Evolutionary conservation across 768 basidiomycete genomes (phyloP).

Genomic region (Termitomyces sp.): DNA sequence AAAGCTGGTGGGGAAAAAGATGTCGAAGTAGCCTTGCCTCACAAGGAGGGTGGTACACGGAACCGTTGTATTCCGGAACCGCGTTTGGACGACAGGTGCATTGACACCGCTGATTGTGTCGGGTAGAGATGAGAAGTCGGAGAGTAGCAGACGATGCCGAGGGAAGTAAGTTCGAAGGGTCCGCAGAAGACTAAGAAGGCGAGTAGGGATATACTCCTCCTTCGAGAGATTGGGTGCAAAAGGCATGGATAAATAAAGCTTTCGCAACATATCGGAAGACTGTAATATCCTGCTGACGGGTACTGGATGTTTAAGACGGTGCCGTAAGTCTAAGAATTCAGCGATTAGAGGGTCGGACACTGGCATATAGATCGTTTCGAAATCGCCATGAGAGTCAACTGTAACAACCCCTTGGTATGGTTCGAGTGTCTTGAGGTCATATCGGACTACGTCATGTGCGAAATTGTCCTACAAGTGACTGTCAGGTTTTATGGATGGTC

Average conservation of each 20-base stretch:
- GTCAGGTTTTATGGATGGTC: background rate
- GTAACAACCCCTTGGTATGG: conserved; percentile 85
- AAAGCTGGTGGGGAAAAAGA: conserved; percentile 97
- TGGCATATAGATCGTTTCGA: conserved; percentile 77
- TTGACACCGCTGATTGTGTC: conserved; percentile 76
- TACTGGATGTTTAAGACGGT: conserved; percentile 53
- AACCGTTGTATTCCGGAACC: conserved; percentile 80
- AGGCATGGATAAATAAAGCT: conserved; percentile 68
- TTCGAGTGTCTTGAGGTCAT: conserved; percentile 73
- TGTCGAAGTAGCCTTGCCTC: conserved; percentile 95
- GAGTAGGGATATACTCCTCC: conserved; percentile 92
- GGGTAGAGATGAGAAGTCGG: conserved; percentile 88
- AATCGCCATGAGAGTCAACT: conserved; percentile 79
- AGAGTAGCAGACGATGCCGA: conserved; percentile 88
- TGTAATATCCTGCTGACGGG: conserved; percentile 57
- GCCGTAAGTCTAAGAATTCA: conserved; percentile 73
- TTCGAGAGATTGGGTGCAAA: conserved; percentile 87
- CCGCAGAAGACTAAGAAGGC: conserved; percentile 80
- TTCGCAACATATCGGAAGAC: conserved; percentile 55
- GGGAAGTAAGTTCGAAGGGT: conserved; percentile 84
- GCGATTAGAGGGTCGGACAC: conserved; percentile 83
- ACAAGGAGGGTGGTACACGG: conserved; percentile 91
- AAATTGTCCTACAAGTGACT: conserved; percentile 76
- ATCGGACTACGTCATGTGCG: conserved; percentile 92
- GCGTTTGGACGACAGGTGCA: conserved; percentile 95